phyloP scores from a whole-genome alignment of 345 rosid species.

The Conringia planisiliqua region DNA sequence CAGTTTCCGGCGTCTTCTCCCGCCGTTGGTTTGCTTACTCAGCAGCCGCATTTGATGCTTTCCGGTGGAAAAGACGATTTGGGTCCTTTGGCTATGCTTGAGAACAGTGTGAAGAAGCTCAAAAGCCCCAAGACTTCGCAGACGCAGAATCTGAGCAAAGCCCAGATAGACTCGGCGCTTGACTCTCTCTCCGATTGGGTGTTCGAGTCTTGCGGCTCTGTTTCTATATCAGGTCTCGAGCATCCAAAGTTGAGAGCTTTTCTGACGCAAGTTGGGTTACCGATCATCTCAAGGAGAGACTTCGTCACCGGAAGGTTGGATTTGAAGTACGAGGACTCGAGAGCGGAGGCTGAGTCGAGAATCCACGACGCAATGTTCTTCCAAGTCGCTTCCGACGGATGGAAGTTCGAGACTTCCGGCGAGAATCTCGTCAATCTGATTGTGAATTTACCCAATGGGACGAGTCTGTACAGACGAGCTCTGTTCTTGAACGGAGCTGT shows the following conservation, averaged over 20 bases:
- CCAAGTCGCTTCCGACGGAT: slow-evolving; percentile 86
- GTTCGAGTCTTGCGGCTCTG: slow-evolving; percentile 90
- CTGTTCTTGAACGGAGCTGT: slow-evolving; percentile 68
- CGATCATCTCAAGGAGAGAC: slow-evolving; percentile 64
- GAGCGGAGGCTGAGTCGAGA: slow-evolving; percentile 76
- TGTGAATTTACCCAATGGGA: slow-evolving; percentile 94
- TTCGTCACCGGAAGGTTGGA: slow-evolving; percentile 65
- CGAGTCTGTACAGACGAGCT: slow-evolving; percentile 78
- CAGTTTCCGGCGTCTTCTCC: slow-evolving; percentile 21
- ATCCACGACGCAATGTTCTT: slow-evolving; percentile 96
- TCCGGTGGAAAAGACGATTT: slow-evolving; percentile 98
- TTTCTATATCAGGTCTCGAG: slow-evolving; percentile 80
- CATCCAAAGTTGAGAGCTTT: slow-evolving; percentile 92
- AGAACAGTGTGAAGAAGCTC: slow-evolving; percentile 93
- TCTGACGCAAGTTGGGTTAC: slow-evolving; percentile 82
- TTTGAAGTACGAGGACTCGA: slow-evolving; percentile 71
- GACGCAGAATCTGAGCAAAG: slow-evolving; percentile 66
- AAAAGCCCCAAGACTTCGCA: slow-evolving; percentile 82
- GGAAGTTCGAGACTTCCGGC: slow-evolving; percentile 52
- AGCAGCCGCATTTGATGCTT: slow-evolving; percentile 77
- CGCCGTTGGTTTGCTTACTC: slow-evolving; percentile 11
- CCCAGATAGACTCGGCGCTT: slow-evolving; percentile 73
- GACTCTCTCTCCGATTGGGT: slow-evolving; percentile 89
- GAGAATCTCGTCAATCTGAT: slow-evolving; percentile 68
- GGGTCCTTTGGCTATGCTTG: slow-evolving; percentile 89